These are phyloP conservation scores for Cyclocybe cylindracea DNA, from an alignment of 768 basidiomycete species.

Conservation along the genomic window DNA sequence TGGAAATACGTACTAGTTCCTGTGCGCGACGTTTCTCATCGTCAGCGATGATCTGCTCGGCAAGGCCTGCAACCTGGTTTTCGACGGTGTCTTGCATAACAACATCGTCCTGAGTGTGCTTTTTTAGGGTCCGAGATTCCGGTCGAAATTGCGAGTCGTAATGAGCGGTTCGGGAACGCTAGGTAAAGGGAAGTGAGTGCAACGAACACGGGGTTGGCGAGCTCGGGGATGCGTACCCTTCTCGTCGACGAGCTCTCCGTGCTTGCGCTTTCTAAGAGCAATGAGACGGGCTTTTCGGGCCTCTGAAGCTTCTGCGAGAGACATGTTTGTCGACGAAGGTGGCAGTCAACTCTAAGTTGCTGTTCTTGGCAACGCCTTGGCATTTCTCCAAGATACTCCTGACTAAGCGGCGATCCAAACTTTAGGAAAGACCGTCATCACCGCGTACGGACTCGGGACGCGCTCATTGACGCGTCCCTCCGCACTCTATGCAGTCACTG, in stretches of 20 bases:
- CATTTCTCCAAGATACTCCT: neutral
- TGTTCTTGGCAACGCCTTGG: neutral
- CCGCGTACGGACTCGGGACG: conserved; percentile 7
- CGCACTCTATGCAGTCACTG: conserved; percentile 25
- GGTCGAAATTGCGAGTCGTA: conserved; percentile 86
- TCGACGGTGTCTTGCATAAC: conserved; percentile 85
- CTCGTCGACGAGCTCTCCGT: conserved; percentile 47
- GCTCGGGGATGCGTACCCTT: conserved; percentile 34
- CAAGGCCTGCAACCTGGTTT: conserved; percentile 78
- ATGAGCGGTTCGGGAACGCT: conserved; percentile 49
- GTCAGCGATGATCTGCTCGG: conserved; percentile 81
- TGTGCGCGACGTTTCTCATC: conserved; percentile 84
- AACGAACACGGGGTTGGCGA: neutral
- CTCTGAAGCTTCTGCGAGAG: conserved; percentile 78
- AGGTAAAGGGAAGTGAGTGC: conserved; percentile 2
- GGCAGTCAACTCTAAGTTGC: neutral
- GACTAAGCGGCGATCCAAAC: conserved; percentile 18
- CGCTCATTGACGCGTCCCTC: neutral
- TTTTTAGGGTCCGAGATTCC: conserved; percentile 75
- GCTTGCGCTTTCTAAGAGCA: conserved; percentile 76
- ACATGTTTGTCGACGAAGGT: conserved; percentile 27
- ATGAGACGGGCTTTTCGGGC: conserved; percentile 77
- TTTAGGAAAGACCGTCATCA: neutral
- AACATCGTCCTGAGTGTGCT: conserved; percentile 57
- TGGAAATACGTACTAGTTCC: conserved; percentile 68